A percentile compares a stretch with the other conserved stretches of the same genome.
phyloP scores from a whole-genome alignment of 2,329 filamentous ascomycete species.

The Alternaria gansuensis region DNA sequence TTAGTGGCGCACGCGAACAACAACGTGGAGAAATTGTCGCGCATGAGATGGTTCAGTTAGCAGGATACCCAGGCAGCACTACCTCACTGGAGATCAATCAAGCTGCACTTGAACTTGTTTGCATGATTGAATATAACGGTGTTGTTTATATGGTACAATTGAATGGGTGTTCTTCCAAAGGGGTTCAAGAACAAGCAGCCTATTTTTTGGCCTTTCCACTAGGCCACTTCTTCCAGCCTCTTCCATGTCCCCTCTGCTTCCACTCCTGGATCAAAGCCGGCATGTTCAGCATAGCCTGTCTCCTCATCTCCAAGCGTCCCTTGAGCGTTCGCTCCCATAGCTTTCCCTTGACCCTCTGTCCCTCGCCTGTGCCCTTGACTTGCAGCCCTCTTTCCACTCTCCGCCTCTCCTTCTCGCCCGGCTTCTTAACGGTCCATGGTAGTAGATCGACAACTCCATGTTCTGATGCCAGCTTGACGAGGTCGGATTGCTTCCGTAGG shows the following conservation, averaged over 20 bases:
- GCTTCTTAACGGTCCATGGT: slow-evolving; percentile 78
- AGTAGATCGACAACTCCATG: slow-evolving; percentile 83
- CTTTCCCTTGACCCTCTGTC: slow-evolving; percentile 94
- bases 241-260: slow-evolving; percentile 80
- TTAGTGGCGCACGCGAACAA: slow-evolving; percentile 2
- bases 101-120: not conserved
- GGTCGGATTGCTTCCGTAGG: slow-evolving; percentile 84
- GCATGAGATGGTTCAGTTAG: slow-evolving; percentile 12
- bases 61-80: slow-evolving; percentile 12
- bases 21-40: slow-evolving; percentile 3
- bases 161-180: not conserved
- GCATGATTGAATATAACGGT: not conserved
- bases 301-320: slow-evolving; percentile 83
- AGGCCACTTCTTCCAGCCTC: slow-evolving; percentile 79
- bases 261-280: slow-evolving; percentile 88
- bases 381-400: slow-evolving; percentile 80
- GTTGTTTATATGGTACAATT: slow-evolving; percentile 6
- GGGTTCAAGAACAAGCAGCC: not conserved
- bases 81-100: not conserved
- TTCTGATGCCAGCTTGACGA: slow-evolving; percentile 83
- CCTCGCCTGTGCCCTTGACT: slow-evolving; percentile 92
- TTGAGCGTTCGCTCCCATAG: slow-evolving; percentile 87
- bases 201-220: slow-evolving; percentile 50
- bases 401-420: slow-evolving; percentile 73
- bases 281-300: slow-evolving; percentile 94